Evolutionary conservation across 2,329 filamentous ascomycete genomes (phyloP).

Genomic region (Cordyceps cicadae): DNA sequence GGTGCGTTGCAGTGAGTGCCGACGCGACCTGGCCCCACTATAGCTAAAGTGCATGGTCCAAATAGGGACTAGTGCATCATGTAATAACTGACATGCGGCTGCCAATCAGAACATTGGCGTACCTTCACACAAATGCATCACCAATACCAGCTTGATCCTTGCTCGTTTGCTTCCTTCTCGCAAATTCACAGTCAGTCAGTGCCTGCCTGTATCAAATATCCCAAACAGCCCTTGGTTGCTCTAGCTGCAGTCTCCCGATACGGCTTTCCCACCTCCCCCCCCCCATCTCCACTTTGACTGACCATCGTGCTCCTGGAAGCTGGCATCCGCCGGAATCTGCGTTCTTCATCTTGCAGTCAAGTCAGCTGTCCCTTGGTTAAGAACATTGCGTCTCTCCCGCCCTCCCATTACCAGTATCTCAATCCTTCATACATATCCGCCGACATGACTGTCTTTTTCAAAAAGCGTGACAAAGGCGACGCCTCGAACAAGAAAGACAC

Average conservation of each 20-base stretch:
- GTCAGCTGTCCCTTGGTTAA: conserved; percentile 1
- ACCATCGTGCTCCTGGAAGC: background rate
- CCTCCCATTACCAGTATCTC: conserved; percentile 7
- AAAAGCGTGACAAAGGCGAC: conserved; percentile 9
- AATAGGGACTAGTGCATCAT: background rate
- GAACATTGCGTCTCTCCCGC: conserved; percentile 1
- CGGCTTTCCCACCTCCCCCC: background rate
- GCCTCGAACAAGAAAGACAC: conserved; percentile 3
- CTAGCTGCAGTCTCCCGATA: background rate
- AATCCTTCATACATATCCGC: conserved; percentile 11
- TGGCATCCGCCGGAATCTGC: background rate
- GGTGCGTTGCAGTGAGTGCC: background rate
- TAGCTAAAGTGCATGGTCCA: background rate
- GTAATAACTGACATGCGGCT: background rate
- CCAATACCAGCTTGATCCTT: background rate
- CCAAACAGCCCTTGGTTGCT: background rate
- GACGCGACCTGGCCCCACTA: background rate
- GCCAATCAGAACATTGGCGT: background rate
- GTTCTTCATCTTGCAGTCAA: conserved; percentile 5
- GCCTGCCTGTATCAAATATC: background rate
- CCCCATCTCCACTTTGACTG: background rate
- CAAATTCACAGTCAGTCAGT: background rate
- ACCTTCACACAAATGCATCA: background rate
- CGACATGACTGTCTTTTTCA: conserved; percentile 10
- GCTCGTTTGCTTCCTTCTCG: conserved; percentile 5